phyloP scores from a whole-genome alignment of 2,329 filamentous ascomycete genomes.

The Colletotrichum orbiculare region DNA sequence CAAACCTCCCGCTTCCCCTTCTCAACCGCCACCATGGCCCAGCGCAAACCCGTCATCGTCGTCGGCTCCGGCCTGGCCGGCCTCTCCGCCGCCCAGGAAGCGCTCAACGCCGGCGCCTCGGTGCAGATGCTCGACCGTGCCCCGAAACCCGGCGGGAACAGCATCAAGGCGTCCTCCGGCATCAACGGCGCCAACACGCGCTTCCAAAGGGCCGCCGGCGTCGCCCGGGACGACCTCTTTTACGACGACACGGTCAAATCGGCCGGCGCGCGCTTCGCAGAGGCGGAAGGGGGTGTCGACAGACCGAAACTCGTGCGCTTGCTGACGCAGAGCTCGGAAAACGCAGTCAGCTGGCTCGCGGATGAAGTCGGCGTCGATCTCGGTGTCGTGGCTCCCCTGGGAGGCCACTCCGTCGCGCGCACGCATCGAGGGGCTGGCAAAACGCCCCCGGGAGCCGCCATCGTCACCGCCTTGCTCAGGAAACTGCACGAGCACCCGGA shows the following conservation, averaged over 20 bases:
- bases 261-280: conserved; percentile 57
- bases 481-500: conserved; percentile 58
- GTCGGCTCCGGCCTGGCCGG: conserved; percentile 75
- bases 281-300: conserved; percentile 42
- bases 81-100: conserved; percentile 67
- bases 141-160: conserved; percentile 71
- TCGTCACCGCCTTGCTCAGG: conserved; percentile 65
- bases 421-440: conserved; percentile 69
- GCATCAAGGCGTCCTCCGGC: conserved; percentile 74
- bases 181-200: conserved; percentile 72
- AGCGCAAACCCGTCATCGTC: conserved; percentile 60
- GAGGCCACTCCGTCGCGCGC: conserved; percentile 66
- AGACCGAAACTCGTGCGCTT: conserved; percentile 58
- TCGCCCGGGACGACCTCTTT: conserved; percentile 55
- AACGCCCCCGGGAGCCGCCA: conserved; percentile 68
- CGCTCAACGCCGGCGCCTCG: conserved; percentile 61
- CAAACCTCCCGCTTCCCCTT: neutral
- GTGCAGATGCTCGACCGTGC: conserved; percentile 71
- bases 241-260: conserved; percentile 68
- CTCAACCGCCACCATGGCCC: conserved; percentile 26
- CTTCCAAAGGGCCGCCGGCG: conserved; percentile 59
- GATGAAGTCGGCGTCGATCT: conserved; percentile 69
- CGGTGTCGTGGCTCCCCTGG: conserved; percentile 66
- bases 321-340: conserved; percentile 59
- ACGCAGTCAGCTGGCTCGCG: conserved; percentile 66